Conservation (phyloP, 306 rosid genomes). For the Castanea crenata region DNA sequence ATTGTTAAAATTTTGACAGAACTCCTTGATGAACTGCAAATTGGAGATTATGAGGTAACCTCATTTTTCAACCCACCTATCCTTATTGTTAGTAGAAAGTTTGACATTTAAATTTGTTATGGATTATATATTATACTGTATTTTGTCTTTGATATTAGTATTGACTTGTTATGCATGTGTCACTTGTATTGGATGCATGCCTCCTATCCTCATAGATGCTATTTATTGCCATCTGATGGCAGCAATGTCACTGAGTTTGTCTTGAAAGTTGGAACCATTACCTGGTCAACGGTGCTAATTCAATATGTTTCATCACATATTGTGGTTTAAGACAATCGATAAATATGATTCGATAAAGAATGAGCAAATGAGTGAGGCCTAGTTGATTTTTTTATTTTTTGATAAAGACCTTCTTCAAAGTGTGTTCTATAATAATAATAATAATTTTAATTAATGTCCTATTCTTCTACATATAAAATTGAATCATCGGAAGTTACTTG, state of each 20-base stretch:
- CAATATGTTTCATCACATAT: neutral
- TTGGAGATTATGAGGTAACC: slow-evolving; percentile 87
- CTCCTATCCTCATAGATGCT: neutral
- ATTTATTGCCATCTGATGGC: neutral
- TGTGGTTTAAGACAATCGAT: neutral
- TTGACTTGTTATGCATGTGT: neutral
- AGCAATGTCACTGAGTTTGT: neutral
- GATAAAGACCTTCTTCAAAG: neutral
- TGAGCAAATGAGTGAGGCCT: too few species aligned
- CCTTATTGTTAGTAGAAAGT: neutral
- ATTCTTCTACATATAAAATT: slow-evolving; percentile 66
- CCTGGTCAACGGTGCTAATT: slow-evolving; percentile 1
- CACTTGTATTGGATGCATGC: neutral
- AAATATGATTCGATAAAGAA: too few species aligned
- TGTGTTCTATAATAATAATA: neutral
- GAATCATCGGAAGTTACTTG: slow-evolving; percentile 83
- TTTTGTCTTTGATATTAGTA: neutral
- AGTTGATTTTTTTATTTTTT: too few species aligned
- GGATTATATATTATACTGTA: neutral
- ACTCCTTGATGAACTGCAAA: slow-evolving; percentile 77
- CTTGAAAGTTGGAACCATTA: neutral
- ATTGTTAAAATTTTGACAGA: slow-evolving; percentile 80
- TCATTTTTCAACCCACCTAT: neutral
- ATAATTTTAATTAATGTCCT: neutral
- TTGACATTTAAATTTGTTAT: neutral